phyloP scores from a whole-genome alignment of 345 rosid species.

The Salix suchowensis region DNA sequence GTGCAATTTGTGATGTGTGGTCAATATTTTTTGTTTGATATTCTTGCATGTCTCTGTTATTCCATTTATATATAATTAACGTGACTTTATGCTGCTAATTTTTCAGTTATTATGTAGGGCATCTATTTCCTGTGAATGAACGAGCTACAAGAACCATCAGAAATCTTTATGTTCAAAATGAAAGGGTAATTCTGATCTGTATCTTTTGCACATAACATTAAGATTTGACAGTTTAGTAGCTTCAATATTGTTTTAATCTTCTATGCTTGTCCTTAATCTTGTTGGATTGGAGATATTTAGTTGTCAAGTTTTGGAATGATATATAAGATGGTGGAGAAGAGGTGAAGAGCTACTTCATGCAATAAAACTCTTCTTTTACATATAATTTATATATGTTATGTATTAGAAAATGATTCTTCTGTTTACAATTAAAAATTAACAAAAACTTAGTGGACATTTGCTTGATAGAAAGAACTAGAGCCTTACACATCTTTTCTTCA shows the following conservation, averaged over 20 bases:
- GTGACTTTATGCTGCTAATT: constrained; percentile 1
- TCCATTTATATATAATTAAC: not conserved
- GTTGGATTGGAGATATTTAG: not conserved
- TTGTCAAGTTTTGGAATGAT: not conserved
- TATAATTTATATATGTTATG: not conserved
- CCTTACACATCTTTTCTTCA: too few relatives aligned
- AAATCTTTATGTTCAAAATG: constrained; percentile 89
- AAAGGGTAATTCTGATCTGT: constrained; percentile 60
- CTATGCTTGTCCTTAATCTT: not conserved
- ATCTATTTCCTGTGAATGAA: constrained; percentile 70
- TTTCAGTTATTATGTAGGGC: constrained; percentile 41
- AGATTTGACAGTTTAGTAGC: not conserved
- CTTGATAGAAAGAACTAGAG: not conserved
- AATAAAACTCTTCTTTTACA: not conserved
- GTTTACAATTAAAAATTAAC: not conserved
- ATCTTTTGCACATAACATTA: not conserved
- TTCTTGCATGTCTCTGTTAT: not conserved
- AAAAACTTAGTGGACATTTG: not conserved
- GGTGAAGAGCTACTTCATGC: not conserved
- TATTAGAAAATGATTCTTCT: not conserved
- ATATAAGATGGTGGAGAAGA: not conserved
- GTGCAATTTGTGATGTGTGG: not conserved
- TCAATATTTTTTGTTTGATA: not conserved
- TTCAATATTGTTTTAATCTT: not conserved
- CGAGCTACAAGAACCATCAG: constrained; percentile 86